Percentiles rank a stretch among this genome's conserved stretches.
phyloP scores from a whole-genome alignment of 2,329 filamentous ascomycete genomes.

The Arthrobotrys megalospora region DNA sequence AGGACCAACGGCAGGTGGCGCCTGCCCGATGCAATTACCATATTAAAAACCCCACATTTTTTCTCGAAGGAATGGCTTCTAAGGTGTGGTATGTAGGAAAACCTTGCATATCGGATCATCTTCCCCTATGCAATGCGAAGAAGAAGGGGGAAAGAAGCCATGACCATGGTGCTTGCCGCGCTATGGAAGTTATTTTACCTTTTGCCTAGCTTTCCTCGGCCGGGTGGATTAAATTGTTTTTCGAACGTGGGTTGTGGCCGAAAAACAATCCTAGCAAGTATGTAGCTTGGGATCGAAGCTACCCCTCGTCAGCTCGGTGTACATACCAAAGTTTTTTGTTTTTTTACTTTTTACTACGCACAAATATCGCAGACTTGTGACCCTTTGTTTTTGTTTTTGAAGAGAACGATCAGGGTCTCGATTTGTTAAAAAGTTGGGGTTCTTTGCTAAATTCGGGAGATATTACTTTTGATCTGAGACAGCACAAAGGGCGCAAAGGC shows the following conservation, averaged over 20 bases:
- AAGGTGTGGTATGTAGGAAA: not conserved
- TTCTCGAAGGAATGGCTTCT: constrained; percentile 1
- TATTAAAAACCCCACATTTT: constrained; percentile 33
- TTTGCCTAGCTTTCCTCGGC: not conserved
- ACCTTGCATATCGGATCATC: constrained; percentile 7
- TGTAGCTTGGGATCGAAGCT: not conserved
- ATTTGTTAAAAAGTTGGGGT: not conserved
- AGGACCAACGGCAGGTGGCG: not conserved
- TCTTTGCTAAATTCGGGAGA: not conserved
- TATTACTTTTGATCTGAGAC: constrained; percentile 9
- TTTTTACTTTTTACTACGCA: constrained; percentile 36
- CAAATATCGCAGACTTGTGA: constrained; percentile 45
- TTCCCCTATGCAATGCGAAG: constrained; percentile 13
- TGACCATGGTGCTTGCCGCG: constrained; percentile 3
- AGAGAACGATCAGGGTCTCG: not conserved
- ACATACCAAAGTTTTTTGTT: not conserved
- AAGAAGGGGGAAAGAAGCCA: no score
- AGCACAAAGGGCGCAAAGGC: constrained; percentile 49
- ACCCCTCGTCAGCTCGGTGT: not conserved
- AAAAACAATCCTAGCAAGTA: not conserved
- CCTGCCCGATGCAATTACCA: constrained; percentile 26
- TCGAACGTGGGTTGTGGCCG: constrained; percentile 22
- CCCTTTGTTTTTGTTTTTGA: not conserved
- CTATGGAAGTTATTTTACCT: not conserved
- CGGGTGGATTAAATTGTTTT: constrained; percentile 10